Conservation (phyloP, 768 basidiomycete genomes). For the Hypsizygus marmoreus region DNA sequence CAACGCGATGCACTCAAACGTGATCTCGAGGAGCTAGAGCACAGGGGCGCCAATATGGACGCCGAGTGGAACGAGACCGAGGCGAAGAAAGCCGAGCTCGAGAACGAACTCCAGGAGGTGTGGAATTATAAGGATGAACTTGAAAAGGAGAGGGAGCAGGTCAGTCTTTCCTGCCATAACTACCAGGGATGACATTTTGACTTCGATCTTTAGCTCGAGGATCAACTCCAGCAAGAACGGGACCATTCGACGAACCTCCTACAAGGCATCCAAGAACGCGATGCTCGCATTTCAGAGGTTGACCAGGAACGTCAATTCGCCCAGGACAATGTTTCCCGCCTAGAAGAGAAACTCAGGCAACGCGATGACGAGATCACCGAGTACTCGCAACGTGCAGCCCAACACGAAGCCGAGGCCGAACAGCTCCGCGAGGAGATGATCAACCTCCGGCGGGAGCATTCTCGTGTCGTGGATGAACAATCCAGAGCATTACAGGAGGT, state of each 20-base stretch:
- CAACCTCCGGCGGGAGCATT: slow-evolving; percentile 55
- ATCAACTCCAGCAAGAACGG: slow-evolving; percentile 54
- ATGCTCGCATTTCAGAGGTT: slow-evolving; percentile 50
- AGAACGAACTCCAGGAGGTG: slow-evolving; percentile 54
- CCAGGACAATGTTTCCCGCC: slow-evolving; percentile 52
- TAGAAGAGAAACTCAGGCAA: slow-evolving; percentile 57
- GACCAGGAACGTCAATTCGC: slow-evolving; percentile 59
- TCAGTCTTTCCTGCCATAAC: slow-evolving; percentile 25
- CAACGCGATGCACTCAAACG: slow-evolving; percentile 42
- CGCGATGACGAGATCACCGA: slow-evolving; percentile 58
- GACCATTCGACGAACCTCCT: slow-evolving; percentile 51
- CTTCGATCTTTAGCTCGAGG: slow-evolving; percentile 43
- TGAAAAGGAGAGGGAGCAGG: slow-evolving; percentile 59
- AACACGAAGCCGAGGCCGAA: slow-evolving; percentile 55
- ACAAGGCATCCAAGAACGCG: slow-evolving; percentile 51
- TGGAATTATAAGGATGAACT: slow-evolving; percentile 53
- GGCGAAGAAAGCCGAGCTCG: slow-evolving; percentile 55
- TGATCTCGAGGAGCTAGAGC: slow-evolving; percentile 44
- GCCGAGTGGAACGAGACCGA: slow-evolving; percentile 58
- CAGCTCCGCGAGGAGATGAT: slow-evolving; percentile 56
- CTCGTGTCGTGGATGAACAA: slow-evolving; percentile 51
- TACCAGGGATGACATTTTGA: not conserved
- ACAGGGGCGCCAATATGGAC: slow-evolving; percentile 48
- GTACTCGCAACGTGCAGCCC: slow-evolving; percentile 45
- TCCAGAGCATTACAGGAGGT: slow-evolving; percentile 46